phyloP scores from a whole-genome alignment of 2,329 filamentous ascomycete species.

The Sclerotiophoma versabilis region DNA sequence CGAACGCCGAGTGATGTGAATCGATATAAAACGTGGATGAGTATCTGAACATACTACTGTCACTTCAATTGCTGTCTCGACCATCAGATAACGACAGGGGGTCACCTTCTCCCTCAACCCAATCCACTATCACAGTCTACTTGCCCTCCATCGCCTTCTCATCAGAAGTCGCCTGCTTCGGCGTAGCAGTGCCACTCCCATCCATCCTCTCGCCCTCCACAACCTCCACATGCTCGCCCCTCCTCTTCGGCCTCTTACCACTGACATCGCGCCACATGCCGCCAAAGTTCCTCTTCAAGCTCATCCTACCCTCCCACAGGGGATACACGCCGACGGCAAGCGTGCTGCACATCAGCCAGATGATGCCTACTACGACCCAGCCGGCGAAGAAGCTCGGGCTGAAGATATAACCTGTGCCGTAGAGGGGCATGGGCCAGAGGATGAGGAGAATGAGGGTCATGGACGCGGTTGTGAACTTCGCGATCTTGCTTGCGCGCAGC shows the following conservation, averaged over 20 bases:
- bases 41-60: too few species aligned
- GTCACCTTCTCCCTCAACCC: too few species aligned
- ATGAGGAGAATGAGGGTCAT: conserved; percentile 76
- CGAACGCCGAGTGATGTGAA: too few species aligned
- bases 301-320: conserved; percentile 68
- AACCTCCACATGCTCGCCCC: conserved; percentile 15
- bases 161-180: conserved; percentile 26
- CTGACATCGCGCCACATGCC: conserved; percentile 39
- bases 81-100: too few species aligned
- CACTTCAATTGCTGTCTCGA: too few species aligned
- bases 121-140: too few species aligned
- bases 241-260: conserved; percentile 25
- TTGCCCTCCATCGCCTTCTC: conserved; percentile 22
- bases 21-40: too few species aligned
- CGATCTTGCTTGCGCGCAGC: conserved; percentile 57
- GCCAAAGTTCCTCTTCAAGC: conserved; percentile 32
- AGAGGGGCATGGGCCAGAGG: conserved; percentile 92
- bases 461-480: conserved; percentile 63
- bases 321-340: conserved; percentile 82
- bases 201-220: conserved; percentile 27
- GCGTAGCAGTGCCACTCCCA: conserved; percentile 27
- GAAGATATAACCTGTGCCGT: conserved; percentile 82
- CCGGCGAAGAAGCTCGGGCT: conserved; percentile 81
- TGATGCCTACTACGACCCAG: conserved; percentile 71
- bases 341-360: conserved; percentile 78